Evolutionary conservation across 176 grass and related monocot species (phyloP), one percentile per base, ranked within the genome.

Genomic region (Echinochloa phyllopogon): DNA sequence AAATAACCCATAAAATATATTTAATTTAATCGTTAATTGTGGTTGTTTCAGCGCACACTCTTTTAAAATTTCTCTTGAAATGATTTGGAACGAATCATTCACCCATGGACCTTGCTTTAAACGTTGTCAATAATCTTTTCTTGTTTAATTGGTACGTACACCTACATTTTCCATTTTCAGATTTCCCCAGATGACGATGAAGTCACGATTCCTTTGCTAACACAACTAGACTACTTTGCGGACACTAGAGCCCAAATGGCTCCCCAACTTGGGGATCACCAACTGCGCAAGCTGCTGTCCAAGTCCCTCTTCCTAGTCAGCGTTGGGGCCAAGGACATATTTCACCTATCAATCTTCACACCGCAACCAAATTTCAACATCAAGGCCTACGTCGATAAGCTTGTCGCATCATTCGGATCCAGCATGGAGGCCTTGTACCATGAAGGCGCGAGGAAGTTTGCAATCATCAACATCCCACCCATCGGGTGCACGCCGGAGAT

Each of bases 401-500:
- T 88, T 0, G 21, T 70, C 12, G 3, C 6, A 23, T 60, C 37
- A 18, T 74, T 59, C 3, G 41, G 12, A 0, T 44, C 8, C 40
- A 13, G 11, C 44, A 40, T 89, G 20, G 25, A 3, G 14, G 17
- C 49, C 33, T 2, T 88, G 25, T 70, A 78, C 36, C 6, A 38
- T 8, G 39, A 49, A n/a, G 72, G 86, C 0, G 86, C 86, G 10
- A 78, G 86, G 74, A 88, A 71, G 65, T 41, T 88, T 11, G 80
- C 38, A 0, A 37, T 88, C 69, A 9, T 84, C 38, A 84, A 72
- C 65, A 20, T 38, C 5, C 40, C 53, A 5, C 87, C 53, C 45
- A 24, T 84, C 16, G 75, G 75, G 10, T 89, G 74, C 56, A 3
- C 17, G 11, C 55, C 29, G 29, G 29, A 33, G 29, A 33, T 33